These are phyloP conservation scores for Achlya hypogyna DNA, from an alignment of 352 stramenopile genomes.

Conservation along the genomic window DNA sequence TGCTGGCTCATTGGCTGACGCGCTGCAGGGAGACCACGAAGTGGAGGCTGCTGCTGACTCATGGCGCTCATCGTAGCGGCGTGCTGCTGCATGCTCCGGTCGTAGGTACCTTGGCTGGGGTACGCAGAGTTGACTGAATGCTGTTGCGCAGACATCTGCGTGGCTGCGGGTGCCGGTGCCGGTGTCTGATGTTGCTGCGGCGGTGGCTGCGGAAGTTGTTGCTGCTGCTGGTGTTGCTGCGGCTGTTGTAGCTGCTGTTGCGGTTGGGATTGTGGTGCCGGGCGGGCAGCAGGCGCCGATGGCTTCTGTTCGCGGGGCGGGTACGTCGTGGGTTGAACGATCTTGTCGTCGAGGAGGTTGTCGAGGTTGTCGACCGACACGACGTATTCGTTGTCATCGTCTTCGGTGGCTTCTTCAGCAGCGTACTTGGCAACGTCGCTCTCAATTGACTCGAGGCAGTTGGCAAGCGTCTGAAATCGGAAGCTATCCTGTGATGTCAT, in stretches of 20 bases:
- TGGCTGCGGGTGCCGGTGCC: not conserved
- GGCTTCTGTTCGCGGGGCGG: not conserved
- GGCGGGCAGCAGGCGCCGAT: conserved; percentile 26
- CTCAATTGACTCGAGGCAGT: conserved; percentile 72
- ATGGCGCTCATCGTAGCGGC: not conserved
- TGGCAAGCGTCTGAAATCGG: conserved; percentile 72
- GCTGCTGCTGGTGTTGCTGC: not conserved
- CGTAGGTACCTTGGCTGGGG: not conserved
- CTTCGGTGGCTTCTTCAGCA: conserved; percentile 35
- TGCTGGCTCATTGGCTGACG: not conserved
- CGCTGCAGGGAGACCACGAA: not conserved
- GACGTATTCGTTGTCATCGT: conserved; percentile 72
- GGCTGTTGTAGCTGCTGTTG: conserved; percentile 9
- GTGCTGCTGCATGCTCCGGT: not conserved
- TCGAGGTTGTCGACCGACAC: conserved; percentile 80
- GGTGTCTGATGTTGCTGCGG: not conserved
- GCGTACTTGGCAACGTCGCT: conserved; percentile 66
- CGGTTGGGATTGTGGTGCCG: conserved; percentile 14
- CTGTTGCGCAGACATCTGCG: too few relatives aligned
- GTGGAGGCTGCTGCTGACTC: not conserved
- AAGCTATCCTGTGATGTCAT: conserved; percentile 84
- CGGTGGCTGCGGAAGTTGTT: not conserved
- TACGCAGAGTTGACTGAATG: conserved; percentile 14
- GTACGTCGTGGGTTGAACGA: not conserved
- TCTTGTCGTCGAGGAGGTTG: conserved; percentile 65